These are phyloP conservation scores for Globomyces sp. DNA, from an alignment of 371 early-diverging fungal species.

Conservation along the genomic window DNA sequence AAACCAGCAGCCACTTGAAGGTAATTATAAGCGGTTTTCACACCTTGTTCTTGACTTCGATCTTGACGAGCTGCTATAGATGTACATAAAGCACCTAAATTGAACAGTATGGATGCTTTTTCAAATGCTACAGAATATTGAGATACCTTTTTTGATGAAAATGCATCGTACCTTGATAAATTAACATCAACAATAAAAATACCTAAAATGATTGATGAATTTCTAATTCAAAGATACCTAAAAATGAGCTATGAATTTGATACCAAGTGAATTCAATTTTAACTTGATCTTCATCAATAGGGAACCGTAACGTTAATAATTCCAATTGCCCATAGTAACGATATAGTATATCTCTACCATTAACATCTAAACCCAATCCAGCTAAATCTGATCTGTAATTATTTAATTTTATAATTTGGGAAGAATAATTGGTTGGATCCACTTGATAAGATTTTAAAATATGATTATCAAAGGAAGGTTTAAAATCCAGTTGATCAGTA, in stretches of 20 bases:
- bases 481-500: constrained; percentile 90
- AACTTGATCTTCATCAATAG: constrained; percentile 85
- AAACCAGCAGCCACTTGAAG: constrained; percentile 92
- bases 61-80: constrained; percentile 66
- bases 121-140: constrained; percentile 83
- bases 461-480: constrained; percentile 73
- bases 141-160: constrained; percentile 59
- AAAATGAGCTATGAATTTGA: constrained; percentile 6
- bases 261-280: constrained; percentile 89
- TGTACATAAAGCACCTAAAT: constrained; percentile 70
- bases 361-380: constrained; percentile 87
- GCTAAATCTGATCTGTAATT: constrained; percentile 92
- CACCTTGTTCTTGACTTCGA: constrained; percentile 70
- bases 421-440: constrained; percentile 84
- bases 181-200: neutral
- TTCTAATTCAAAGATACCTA: no score
- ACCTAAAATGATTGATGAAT: neutral
- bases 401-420: constrained; percentile 80
- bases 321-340: constrained; percentile 96
- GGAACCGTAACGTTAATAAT: constrained; percentile 88
- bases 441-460: constrained; percentile 84
- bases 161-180: constrained; percentile 56
- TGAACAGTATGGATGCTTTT: constrained; percentile 86
- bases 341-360: constrained; percentile 89
- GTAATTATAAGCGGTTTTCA: constrained; percentile 79